Percentiles rank a stretch among this genome's conserved stretches.
phyloP scores from a whole-genome alignment of 768 basidiomycete genomes.

The Mycena crocata region DNA sequence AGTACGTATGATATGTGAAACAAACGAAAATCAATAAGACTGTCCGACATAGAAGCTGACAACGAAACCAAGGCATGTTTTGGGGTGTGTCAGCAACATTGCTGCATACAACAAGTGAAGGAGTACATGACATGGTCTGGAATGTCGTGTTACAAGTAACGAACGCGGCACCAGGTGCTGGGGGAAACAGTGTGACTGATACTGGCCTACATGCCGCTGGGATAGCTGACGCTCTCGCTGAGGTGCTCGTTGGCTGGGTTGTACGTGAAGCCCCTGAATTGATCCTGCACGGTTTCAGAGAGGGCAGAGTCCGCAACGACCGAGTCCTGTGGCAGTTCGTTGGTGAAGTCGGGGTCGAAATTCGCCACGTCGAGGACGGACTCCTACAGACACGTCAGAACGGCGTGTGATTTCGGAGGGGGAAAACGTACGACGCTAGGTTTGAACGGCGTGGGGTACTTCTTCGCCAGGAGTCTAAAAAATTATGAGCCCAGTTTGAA shows the following conservation, averaged over 20 bases:
- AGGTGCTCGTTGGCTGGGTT: constrained; percentile 88
- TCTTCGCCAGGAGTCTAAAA: constrained; percentile 83
- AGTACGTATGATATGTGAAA: neutral
- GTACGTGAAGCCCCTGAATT: constrained; percentile 93
- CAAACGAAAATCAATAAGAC: neutral
- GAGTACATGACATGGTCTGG: constrained; percentile 1
- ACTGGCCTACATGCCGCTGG: constrained; percentile 55
- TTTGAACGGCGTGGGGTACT: constrained; percentile 98
- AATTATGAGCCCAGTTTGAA: neutral
- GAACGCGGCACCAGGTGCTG: neutral
- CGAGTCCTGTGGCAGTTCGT: constrained; percentile 93
- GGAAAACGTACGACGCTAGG: constrained; percentile 84
- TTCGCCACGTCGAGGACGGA: constrained; percentile 95
- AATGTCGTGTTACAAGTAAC: constrained; percentile 2
- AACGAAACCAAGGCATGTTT: neutral
- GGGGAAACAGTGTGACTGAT: neutral
- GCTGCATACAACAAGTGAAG: constrained; percentile 3
- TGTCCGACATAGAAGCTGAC: neutral
- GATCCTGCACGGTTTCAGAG: constrained; percentile 96
- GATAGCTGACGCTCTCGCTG: constrained; percentile 84
- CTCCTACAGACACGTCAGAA: constrained; percentile 61
- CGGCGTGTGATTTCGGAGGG: neutral
- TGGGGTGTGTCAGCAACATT: neutral
- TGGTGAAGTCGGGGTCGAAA: constrained; percentile 98
- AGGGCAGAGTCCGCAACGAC: constrained; percentile 94